Evolutionary conservation across 208 protist genomes (phyloP).

Genomic region (Leishmania martiniquensis): DNA sequence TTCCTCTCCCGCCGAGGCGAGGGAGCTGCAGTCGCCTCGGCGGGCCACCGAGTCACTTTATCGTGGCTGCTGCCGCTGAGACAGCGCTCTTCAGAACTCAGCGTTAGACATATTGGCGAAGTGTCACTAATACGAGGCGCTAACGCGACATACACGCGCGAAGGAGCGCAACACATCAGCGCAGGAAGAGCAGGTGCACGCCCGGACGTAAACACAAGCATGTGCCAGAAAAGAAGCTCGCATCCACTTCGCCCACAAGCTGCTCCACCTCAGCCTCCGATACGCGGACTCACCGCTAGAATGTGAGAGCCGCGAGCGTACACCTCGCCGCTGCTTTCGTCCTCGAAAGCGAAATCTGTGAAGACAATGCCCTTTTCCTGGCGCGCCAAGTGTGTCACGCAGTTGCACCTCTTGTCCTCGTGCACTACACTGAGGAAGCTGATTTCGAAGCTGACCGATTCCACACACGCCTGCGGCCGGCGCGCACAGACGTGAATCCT

Average conservation of each 20-base stretch:
- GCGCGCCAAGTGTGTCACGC: conserved; percentile 69
- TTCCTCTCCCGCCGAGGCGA: not conserved
- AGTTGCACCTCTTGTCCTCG: conserved; percentile 66
- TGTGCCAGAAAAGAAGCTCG: not conserved
- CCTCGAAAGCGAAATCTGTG: conserved; percentile 81
- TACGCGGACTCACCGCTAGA: conserved; percentile 16
- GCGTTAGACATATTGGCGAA: not conserved
- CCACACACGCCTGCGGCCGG: conserved; percentile 18
- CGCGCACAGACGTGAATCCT: conserved; percentile 61
- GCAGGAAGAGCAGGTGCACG: not conserved
- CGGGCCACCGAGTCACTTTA: not conserved
- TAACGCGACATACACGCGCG: not conserved
- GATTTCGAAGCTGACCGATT: conserved; percentile 85
- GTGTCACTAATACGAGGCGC: not conserved
- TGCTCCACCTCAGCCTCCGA: not conserved
- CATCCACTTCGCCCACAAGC: too few relatives aligned
- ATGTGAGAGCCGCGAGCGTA: conserved; percentile 81
- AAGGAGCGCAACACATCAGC: not conserved
- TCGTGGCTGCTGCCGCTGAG: not conserved
- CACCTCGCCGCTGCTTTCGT: conserved; percentile 56
- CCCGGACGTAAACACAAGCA: not conserved
- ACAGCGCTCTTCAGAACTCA: too few relatives aligned
- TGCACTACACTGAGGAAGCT: conserved; percentile 77
- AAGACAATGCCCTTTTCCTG: conserved; percentile 48
- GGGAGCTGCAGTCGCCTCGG: not conserved